These are phyloP conservation scores for Fusarium liriodendri DNA, from an alignment of 2,329 filamentous ascomycete species.

Conservation along the genomic window DNA sequence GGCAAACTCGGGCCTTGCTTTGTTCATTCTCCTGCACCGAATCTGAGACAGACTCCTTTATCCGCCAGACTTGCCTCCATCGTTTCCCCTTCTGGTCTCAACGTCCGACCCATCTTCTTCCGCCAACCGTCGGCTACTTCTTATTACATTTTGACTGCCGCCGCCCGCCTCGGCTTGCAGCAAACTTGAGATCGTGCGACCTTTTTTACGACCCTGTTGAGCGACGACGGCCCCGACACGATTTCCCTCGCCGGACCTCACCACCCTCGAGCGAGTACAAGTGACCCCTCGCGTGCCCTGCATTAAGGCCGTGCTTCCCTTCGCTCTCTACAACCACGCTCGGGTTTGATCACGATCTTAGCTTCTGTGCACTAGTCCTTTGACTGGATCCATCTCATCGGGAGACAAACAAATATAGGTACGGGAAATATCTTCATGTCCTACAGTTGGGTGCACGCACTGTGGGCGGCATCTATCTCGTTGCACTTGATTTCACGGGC, in stretches of 20 bases:
- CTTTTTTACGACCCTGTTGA: conserved; percentile 24
- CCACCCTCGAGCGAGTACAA: conserved; percentile 23
- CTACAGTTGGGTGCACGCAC: not conserved
- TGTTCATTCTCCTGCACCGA: conserved; percentile 35
- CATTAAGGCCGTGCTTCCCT: conserved; percentile 11
- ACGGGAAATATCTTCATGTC: conserved; percentile 13
- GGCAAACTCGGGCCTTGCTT: conserved; percentile 33
- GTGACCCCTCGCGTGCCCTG: conserved; percentile 13
- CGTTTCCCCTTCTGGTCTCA: conserved; percentile 33
- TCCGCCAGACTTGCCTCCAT: conserved; percentile 31
- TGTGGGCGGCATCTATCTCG: not conserved
- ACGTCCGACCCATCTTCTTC: conserved; percentile 28
- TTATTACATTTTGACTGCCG: conserved; percentile 38
- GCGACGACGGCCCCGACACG: conserved; percentile 17
- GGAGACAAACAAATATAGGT: conserved; percentile 29
- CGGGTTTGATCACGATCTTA: conserved; percentile 16
- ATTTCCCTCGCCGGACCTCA: not conserved
- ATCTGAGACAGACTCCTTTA: conserved; percentile 42
- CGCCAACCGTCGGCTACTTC: conserved; percentile 19
- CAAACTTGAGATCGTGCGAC: conserved; percentile 38
- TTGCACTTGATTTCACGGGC: not conserved
- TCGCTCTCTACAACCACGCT: not conserved
- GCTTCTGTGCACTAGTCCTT: not conserved
- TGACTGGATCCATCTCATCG: not conserved
- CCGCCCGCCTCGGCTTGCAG: conserved; percentile 37